These are phyloP conservation scores for Daldinia vernicosa DNA, from an alignment of 495 filamentous ascomycete genomes.

Conservation along the genomic window DNA sequence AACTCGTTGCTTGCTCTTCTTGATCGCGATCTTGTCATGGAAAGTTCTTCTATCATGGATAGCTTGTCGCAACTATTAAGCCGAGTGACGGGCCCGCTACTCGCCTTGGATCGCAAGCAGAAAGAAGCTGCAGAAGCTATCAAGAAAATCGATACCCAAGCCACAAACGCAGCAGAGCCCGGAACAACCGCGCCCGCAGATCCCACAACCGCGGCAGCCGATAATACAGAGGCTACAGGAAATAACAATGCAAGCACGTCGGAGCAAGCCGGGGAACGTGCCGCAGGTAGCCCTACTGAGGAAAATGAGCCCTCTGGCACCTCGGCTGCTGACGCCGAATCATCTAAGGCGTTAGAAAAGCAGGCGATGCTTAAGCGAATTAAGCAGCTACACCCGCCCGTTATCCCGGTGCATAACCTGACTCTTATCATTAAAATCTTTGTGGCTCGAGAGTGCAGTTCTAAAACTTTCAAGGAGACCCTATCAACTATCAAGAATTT, in stretches of 20 bases:
- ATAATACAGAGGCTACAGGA: conserved; percentile 20
- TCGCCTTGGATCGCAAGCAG: conserved; percentile 81
- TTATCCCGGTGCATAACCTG: conserved; percentile 89
- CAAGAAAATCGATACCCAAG: conserved; percentile 62
- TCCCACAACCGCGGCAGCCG: conserved; percentile 31
- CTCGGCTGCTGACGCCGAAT: conserved; percentile 48
- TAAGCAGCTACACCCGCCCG: conserved; percentile 78
- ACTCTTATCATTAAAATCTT: conserved; percentile 95
- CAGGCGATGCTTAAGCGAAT: conserved; percentile 71
- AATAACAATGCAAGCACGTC: conserved; percentile 4
- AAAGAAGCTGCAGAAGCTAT: conserved; percentile 71
- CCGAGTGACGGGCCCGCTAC: conserved; percentile 87
- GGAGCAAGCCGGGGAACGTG: conserved; percentile 11
- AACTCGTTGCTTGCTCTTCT: conserved; percentile 89
- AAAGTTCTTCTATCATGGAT: conserved; percentile 95
- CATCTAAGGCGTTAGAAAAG: conserved; percentile 60
- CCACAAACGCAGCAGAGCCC: conserved; percentile 42
- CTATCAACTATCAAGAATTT: conserved; percentile 98
- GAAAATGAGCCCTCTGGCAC: conserved; percentile 28
- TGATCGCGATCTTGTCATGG: conserved; percentile 91
- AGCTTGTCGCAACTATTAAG: conserved; percentile 85
- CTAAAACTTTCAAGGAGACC: conserved; percentile 96
- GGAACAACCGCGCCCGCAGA: conserved; percentile 39
- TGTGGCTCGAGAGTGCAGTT: conserved; percentile 92
- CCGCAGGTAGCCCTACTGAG: conserved; percentile 36